Evolutionary conservation across 2,329 filamentous ascomycete species (phyloP).

Genomic region (Harringtonia aguacate): DNA sequence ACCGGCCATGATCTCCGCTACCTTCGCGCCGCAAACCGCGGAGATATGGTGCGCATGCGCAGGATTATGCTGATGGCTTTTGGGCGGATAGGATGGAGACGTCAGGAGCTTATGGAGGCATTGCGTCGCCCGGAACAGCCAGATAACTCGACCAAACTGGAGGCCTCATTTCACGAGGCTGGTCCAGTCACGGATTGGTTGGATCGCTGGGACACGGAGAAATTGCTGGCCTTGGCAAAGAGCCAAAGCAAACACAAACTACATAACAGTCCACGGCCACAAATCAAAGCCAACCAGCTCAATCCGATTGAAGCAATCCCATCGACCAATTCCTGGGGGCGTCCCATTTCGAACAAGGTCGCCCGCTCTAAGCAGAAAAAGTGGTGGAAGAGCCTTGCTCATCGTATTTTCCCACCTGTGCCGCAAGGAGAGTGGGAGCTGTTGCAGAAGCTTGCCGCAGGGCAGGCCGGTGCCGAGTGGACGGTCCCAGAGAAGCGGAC

Average conservation of each 20-base stretch:
- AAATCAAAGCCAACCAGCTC: constrained; percentile 17
- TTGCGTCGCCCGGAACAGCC: constrained; percentile 25
- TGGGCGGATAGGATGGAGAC: constrained; percentile 39
- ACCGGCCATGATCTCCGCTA: constrained; percentile 32
- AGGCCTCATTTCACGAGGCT: constrained; percentile 10
- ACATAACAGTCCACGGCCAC: constrained; percentile 18
- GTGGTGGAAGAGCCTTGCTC: constrained; percentile 35
- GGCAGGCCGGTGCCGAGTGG: constrained; percentile 26
- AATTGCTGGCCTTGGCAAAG: constrained; percentile 28
- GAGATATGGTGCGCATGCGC: constrained; percentile 34
- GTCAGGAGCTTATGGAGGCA: constrained; percentile 33
- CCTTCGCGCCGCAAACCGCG: constrained; percentile 42
- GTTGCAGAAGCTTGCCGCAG: constrained; percentile 34
- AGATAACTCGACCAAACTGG: constrained; percentile 28
- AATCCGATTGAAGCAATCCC: constrained; percentile 27
- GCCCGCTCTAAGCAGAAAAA: constrained; percentile 30
- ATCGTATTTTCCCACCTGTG: constrained; percentile 44
- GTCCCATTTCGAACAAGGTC: constrained; percentile 26
- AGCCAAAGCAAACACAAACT: constrained; percentile 26
- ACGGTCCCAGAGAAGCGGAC: constrained; percentile 25
- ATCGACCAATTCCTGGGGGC: constrained; percentile 37
- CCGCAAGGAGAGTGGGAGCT: constrained; percentile 43
- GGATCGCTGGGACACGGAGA: constrained; percentile 36
- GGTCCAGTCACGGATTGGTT: constrained; percentile 26
- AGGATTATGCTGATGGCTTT: constrained; percentile 38